A percentile compares a stretch with the other conserved stretches of the same genome.
phyloP scores from a whole-genome alignment of 768 basidiomycete species.

The Russula sp. region DNA sequence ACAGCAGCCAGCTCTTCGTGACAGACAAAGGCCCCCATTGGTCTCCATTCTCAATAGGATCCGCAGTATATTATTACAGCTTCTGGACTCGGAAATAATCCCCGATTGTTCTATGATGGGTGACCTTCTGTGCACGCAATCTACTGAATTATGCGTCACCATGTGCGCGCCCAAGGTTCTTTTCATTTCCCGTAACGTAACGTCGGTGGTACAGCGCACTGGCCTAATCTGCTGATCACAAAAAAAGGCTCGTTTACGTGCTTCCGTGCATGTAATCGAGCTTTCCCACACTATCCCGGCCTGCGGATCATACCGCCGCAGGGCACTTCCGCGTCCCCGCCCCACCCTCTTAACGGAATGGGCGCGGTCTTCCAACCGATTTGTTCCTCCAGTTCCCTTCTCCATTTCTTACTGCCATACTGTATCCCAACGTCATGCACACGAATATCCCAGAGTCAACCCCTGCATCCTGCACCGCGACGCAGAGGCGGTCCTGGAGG shows the following conservation, averaged over 20 bases:
- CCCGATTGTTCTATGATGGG: too few species aligned
- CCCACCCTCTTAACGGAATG: neutral
- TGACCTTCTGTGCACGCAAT: too few species aligned
- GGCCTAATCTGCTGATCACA: neutral
- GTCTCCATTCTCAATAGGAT: too few species aligned
- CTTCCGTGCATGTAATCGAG: neutral
- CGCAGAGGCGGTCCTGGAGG: constrained; percentile 13
- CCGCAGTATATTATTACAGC: too few species aligned
- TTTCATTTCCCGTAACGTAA: neutral
- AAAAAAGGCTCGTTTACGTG: neutral
- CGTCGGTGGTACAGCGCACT: neutral
- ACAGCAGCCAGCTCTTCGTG: too few species aligned
- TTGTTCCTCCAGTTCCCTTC: neutral
- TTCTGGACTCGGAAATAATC: too few species aligned
- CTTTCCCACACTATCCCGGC: neutral
- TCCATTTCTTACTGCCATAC: neutral
- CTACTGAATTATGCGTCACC: too few species aligned
- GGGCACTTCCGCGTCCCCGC: neutral
- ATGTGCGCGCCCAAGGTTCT: too few species aligned
- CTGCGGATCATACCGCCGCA: neutral
- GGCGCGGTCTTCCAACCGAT: too few species aligned
- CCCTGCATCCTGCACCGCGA: neutral
- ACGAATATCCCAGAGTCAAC: neutral
- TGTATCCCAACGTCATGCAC: neutral
- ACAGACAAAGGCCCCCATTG: too few species aligned